Evolutionary conservation across 2,329 filamentous ascomycete genomes (phyloP).

Genomic region (Lithohypha guttulata): DNA sequence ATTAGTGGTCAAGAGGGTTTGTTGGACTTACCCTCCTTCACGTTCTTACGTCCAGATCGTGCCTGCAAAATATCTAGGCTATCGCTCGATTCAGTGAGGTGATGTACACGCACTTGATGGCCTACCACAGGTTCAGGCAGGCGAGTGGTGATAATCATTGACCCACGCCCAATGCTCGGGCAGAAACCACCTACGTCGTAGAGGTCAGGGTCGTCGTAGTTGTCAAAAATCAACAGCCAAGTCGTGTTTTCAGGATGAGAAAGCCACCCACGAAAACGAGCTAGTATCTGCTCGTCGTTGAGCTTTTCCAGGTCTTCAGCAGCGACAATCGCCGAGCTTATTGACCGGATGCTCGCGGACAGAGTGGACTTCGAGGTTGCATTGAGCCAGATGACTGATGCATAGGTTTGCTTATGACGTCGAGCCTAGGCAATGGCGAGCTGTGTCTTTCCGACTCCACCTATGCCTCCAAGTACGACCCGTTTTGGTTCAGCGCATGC

Average conservation of each 20-base stretch:
- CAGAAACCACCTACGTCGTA: slow-evolving; percentile 14
- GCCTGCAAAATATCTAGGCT: slow-evolving; percentile 12
- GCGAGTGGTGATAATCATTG: slow-evolving; percentile 21
- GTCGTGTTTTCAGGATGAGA: slow-evolving; percentile 12
- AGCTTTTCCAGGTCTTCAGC: neutral
- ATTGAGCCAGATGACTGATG: slow-evolving; percentile 37
- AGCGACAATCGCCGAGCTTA: slow-evolving; percentile 10
- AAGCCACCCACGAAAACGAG: slow-evolving; percentile 13
- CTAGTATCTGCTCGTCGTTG: slow-evolving; percentile 3
- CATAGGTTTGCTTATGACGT: slow-evolving; percentile 27
- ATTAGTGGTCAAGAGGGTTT: neutral
- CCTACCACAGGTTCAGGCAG: slow-evolving; percentile 9
- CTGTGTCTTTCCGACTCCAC: slow-evolving; percentile 40
- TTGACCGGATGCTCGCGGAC: slow-evolving; percentile 23
- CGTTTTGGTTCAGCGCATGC: neutral
- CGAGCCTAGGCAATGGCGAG: slow-evolving; percentile 30
- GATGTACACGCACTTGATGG: slow-evolving; percentile 5
- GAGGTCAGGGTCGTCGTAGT: slow-evolving; percentile 17
- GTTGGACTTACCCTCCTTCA: slow-evolving; percentile 11
- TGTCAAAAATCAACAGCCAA: slow-evolving; percentile 23
- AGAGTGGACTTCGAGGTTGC: slow-evolving; percentile 30
- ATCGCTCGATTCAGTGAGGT: slow-evolving; percentile 9
- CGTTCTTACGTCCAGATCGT: slow-evolving; percentile 9
- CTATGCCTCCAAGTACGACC: slow-evolving; percentile 30
- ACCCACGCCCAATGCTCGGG: slow-evolving; percentile 15